These are phyloP conservation scores for Candida neerlandica DNA, from an alignment of 1,139 yeast species.

Conservation along the genomic window DNA sequence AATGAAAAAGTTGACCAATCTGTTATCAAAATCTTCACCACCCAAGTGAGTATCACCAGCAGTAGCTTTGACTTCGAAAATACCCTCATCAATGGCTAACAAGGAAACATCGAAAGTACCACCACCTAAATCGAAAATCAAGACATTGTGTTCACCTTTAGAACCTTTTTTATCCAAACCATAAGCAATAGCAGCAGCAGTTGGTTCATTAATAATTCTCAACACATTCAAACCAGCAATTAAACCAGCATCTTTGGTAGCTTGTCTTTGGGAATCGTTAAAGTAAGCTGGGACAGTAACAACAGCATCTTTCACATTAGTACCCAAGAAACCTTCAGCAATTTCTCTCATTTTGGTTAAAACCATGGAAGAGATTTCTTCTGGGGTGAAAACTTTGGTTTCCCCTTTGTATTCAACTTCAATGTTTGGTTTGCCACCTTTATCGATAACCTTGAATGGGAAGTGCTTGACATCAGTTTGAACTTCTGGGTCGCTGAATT, in stretches of 20 bases:
- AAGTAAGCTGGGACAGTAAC: conserved; percentile 71
- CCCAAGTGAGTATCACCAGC: conserved; percentile 99
- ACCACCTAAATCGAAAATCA: conserved; percentile 96
- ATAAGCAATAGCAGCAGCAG: conserved; percentile 66
- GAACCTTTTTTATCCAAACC: conserved; percentile 52
- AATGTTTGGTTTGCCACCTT: conserved; percentile 61
- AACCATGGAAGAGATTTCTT: conserved; percentile 70
- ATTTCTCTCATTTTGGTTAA: conserved; percentile 67
- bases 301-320: conserved; percentile 66
- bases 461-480: conserved; percentile 60
- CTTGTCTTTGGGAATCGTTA: conserved; percentile 66
- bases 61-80: conserved; percentile 94
- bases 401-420: conserved; percentile 69
- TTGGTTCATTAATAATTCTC: conserved; percentile 64
- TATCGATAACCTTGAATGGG: conserved; percentile 62
- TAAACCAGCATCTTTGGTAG: conserved; percentile 64
- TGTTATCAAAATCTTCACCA: conserved; percentile 68
- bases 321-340: conserved; percentile 66
- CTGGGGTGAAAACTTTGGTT: conserved; percentile 64
- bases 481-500: conserved; percentile 60
- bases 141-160: conserved; percentile 66
- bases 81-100: conserved; percentile 91
- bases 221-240: conserved; percentile 62
- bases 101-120: conserved; percentile 98
- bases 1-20: conserved; percentile 38